Base-by-base conservation (phyloP, 2,329 filamentous ascomycete species). In the Alternaria arborescens region DNA sequence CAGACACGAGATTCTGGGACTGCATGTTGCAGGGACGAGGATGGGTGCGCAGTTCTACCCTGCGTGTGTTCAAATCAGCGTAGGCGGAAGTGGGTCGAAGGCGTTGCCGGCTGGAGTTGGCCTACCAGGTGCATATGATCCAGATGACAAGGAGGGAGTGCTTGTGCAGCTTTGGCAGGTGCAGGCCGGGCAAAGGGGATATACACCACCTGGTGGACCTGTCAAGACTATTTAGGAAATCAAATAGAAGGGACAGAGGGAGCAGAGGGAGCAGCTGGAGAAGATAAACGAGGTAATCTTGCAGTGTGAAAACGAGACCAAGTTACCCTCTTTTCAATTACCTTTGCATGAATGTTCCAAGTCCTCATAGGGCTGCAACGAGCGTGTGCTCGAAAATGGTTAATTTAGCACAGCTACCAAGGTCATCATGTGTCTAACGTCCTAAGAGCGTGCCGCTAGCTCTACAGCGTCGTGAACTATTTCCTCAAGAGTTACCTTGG, bases 11-110 rank as follows among this genome's bases (percentile, higher is more conserved):
- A 68, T 68, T 46, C 47, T 71, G 11, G 68, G 62, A 7, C 6
- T 36, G 32, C 32, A 36, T 36, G 32, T 36, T 36, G 32, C 32
- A 14, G 61, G 60, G 1, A 64, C 56, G 20, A 48, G 65, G 10
- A 67, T 67, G 61, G 67, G 65, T 3, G 67, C 67, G 5, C 67
- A 69, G 38, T 68, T 68, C 24, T 69, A 69, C 42, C 67, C 67
- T 4, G 41, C 60, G 11, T 70, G 68, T 41, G 62, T 63, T 16
- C 62, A 68, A 16, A 58, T 70, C 18, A 64, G 53, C 32, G 61
- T 70, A 6, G 60, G 58, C 11, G 66, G 65, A 0, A 57, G 57
- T 32, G 65, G 65, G 8, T 65, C 20, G 1, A 57, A 58, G 52
- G 55, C 42, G 8, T 30, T 68, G 12, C 69, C 69, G 4, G 40